These are phyloP conservation scores for Diaporthe capsici DNA, from an alignment of 2,329 filamentous ascomycete species.

Conservation along the genomic window DNA sequence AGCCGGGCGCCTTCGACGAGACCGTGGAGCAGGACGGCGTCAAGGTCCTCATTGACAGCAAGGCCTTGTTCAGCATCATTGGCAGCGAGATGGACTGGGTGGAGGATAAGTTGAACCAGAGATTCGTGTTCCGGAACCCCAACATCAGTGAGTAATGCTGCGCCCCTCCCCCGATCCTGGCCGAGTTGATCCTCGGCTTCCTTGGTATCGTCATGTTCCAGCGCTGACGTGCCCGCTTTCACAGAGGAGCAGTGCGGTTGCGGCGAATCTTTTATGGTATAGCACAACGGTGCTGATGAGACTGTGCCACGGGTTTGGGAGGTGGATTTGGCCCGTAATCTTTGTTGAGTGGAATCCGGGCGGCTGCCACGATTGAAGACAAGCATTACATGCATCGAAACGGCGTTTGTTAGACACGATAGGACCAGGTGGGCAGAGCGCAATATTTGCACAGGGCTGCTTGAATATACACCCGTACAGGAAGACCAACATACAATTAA, in stretches of 20 bases:
- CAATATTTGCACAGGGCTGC: neutral
- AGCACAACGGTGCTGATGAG: constrained; percentile 40
- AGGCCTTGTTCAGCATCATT: constrained; percentile 97
- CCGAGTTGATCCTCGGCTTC: neutral
- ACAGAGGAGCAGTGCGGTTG: constrained; percentile 96
- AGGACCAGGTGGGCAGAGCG: neutral
- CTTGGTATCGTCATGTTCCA: neutral
- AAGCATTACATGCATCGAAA: constrained; percentile 28
- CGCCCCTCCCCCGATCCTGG: neutral
- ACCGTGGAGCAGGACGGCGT: constrained; percentile 96
- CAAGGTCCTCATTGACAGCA: constrained; percentile 95
- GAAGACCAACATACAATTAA: neutral
- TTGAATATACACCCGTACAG: neutral
- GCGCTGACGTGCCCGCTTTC: neutral
- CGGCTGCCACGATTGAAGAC: neutral
- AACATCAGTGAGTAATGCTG: constrained; percentile 87
- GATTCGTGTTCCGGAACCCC: constrained; percentile 96
- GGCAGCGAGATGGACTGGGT: constrained; percentile 99
- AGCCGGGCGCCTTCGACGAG: constrained; percentile 90
- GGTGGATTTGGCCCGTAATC: too few relatives aligned
- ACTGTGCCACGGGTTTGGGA: neutral
- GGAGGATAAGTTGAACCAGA: constrained; percentile 92
- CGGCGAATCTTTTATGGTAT: constrained; percentile 95
- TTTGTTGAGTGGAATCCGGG: neutral
- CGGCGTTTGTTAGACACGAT: constrained; percentile 30